Evolutionary conservation across 441 rosid species (phyloP).

Genomic region (Aleurites moluccanus): DNA sequence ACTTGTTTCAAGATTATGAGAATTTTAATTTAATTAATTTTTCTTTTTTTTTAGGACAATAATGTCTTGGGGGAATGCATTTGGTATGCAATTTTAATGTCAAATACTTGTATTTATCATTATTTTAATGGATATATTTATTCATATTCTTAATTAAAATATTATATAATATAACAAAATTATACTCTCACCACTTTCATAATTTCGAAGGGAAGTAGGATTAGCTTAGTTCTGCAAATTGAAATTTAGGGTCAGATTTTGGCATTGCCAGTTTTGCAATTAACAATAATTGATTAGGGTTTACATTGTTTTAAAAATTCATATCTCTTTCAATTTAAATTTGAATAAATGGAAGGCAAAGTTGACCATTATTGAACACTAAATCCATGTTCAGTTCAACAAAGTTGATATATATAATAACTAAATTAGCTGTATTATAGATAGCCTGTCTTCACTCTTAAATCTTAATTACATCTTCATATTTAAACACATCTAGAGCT

Average conservation of each 20-base stretch:
- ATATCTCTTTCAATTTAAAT: background rate
- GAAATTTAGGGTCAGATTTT: too few relatives aligned
- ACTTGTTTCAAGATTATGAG: conserved; percentile 15
- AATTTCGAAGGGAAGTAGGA: too few relatives aligned
- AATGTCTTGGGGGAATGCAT: conserved; percentile 12
- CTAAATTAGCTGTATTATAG: background rate
- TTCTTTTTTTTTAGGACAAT: background rate
- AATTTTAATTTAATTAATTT: background rate
- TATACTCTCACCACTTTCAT: too few relatives aligned
- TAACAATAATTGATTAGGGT: too few relatives aligned
- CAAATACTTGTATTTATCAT: background rate
- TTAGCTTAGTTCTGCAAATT: too few relatives aligned
- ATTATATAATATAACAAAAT: too few relatives aligned
- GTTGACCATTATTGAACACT: background rate
- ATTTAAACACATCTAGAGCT: too few relatives aligned
- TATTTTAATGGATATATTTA: too few relatives aligned
- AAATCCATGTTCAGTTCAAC: background rate
- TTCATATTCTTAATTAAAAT: too few relatives aligned
- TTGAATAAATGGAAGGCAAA: background rate
- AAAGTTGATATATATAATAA: background rate
- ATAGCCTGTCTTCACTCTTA: background rate
- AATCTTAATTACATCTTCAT: background rate
- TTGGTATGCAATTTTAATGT: background rate
- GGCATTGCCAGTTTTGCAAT: too few relatives aligned
- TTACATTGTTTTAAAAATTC: background rate